Evolutionary conservation across 768 basidiomycete species (phyloP).

Genomic region (Lactarius sp.): DNA sequence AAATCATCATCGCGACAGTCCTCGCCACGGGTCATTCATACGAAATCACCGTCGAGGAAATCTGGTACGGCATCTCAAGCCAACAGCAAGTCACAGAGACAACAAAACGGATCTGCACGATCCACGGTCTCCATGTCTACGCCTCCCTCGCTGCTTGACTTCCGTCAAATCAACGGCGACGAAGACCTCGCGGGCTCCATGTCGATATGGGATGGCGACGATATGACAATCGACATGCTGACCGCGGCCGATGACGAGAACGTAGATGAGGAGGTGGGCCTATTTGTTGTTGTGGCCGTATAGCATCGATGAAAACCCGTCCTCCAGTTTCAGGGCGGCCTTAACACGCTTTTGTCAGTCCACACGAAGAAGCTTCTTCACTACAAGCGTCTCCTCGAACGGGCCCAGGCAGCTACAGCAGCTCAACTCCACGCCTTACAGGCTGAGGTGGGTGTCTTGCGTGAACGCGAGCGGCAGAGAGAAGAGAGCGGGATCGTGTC

Average conservation of each 20-base stretch:
- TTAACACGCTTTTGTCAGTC: conserved; percentile 39
- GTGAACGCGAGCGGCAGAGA: conserved; percentile 38
- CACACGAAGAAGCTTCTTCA: conserved; percentile 57
- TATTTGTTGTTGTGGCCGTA: background rate
- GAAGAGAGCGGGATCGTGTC: conserved; percentile 27
- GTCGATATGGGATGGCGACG: conserved; percentile 47
- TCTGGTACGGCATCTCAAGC: conserved; percentile 28
- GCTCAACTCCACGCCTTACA: conserved; percentile 83
- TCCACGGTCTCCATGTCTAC: conserved; percentile 18
- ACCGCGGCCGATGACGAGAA: conserved; percentile 54
- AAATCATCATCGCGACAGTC: conserved; percentile 17
- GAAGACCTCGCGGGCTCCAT: conserved; percentile 29
- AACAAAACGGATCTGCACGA: conserved; percentile 23
- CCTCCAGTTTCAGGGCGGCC: conserved; percentile 41
- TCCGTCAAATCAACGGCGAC: conserved; percentile 29
- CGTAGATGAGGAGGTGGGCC: conserved; percentile 63
- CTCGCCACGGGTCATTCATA: conserved; percentile 26
- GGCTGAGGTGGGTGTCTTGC: conserved; percentile 68
- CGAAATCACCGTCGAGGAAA: conserved; percentile 22
- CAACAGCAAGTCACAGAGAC: conserved; percentile 27
- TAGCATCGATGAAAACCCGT: conserved; percentile 1
- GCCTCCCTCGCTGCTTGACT: conserved; percentile 16
- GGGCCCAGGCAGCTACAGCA: conserved; percentile 70
- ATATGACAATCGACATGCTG: conserved; percentile 68
- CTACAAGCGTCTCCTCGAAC: conserved; percentile 76